Base-by-base conservation (phyloP, 2,329 filamentous ascomycete genomes). In the Fusarium sp. region DNA sequence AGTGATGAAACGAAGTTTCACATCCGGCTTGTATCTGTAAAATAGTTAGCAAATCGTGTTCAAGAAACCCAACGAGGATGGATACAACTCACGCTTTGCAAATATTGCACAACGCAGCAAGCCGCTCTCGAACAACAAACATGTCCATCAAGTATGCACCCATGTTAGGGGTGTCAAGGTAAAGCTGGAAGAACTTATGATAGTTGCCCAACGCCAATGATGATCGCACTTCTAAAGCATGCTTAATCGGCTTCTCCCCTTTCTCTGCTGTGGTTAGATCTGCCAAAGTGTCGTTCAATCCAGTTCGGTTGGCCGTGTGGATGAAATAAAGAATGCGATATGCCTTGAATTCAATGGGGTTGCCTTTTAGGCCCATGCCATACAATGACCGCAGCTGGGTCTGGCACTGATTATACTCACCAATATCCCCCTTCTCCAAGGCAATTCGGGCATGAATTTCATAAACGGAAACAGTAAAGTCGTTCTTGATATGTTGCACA, bases 391-490 rank as follows among this genome's bases (percentile, higher is more conserved):
- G 94, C 81, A 99, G 88, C 86, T 99, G 96, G 80, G 96, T 98
- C 87, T 99, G 96, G 85, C 96, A 99, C 89, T 99, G 96, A 87
- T 99, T 99, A 96, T 99, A 99, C 96, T 99, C 96, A 99, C 96
- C 96, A 87, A 98, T 90, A 88, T 99, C 96, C 85, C 94, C 95
- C 89, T 97, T 98, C 85, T 99, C 96, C 84, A 99, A 88, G 77
- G 96, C 96, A 85, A 99, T 98, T 70, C 96, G 92, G 74, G 96
- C 96, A 85, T 99, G 96, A 71, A 96, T 97, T 85, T 99, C 96
- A 84, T 99, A 99, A 54, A 98, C 96, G 72, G 90, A 93, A 74
- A 98, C 95, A 32, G 96, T 98, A 82, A 99, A 98, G 60, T 97
- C 94, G 83, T 95, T 98, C 85, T 94, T 95, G 85, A 99, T 95